Evolutionary conservation across 805 yeast species (phyloP), one percentile per base, ranked within the genome.

Genomic region (Yamadazyma scolyti): DNA sequence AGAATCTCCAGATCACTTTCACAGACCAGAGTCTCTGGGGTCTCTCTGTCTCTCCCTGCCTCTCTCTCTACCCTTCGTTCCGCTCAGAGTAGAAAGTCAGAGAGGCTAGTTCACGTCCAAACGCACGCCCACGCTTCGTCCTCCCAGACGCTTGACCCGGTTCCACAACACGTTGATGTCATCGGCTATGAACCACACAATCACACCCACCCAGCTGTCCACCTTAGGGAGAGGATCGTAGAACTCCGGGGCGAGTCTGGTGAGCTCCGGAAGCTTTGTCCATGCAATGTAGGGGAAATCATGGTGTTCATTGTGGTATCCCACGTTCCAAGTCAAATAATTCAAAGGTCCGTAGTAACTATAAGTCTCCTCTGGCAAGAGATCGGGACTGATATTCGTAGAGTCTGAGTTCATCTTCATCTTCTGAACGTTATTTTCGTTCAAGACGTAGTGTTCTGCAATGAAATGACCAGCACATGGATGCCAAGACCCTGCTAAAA

Each of bases 381-480:
- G 41, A 4, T 53, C 61, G 18, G 42, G 46, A 10, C 50, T 31
- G 23, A 64, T 55, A 4, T 37, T 44, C 6, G 36, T 23, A 3
- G 25, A 9, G 13, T 24, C 7, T n/a, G 36, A 35, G 10, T 36
- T 35, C 7, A 23, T 13, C 2, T 33, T 20, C 18, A 28, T 34
- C 28, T 54, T 53, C 10, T 72, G 69, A 20, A 56, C 52, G 22
- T 85, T 81, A 41, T 77, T 65, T 19, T 62, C 65, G 43, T 64
- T 63, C 54, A 86, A 67, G 9, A 86, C 77, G 51, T 85, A 86
- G 54, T 88, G 97, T 53, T 88, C 97, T n/a, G 95, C 90, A 42
- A 88, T 85, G 58, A 88, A 88, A 61, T 88, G 97, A 13, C 96
- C 97, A 1, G 96, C 95, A 38, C 87, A 79, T 16, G 97, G 97